A percentile compares a stretch with the other conserved stretches of the same genome.
Evolutionary conservation across 495 filamentous ascomycete species (phyloP).

Genomic region (Apodospora peruviana): DNA sequence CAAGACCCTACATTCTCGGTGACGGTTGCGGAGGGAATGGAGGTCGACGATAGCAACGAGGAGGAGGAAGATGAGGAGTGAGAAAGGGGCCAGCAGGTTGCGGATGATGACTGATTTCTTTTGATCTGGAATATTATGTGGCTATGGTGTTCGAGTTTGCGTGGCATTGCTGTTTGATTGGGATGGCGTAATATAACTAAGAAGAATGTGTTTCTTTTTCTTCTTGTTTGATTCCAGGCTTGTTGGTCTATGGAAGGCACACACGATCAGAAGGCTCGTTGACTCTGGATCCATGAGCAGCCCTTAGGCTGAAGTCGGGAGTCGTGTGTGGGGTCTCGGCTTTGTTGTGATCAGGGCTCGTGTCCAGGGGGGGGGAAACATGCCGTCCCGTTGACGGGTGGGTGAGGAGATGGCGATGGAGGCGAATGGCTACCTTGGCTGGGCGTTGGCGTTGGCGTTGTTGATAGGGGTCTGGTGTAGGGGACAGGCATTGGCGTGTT

Average conservation of each 20-base stretch:
- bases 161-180: constrained; percentile 4
- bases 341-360: constrained; percentile 14
- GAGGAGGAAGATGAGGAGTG: constrained; percentile 61
- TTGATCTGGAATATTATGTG: no score
- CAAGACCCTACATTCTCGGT: constrained; percentile 88
- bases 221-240: background rate
- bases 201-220: constrained; percentile 8
- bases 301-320: constrained; percentile 17
- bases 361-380: constrained; percentile 5
- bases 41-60: constrained; percentile 84
- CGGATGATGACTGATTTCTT: no score
- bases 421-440: no score
- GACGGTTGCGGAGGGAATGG: constrained; percentile 84
- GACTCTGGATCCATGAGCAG: no score
- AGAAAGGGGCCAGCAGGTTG: constrained; percentile 1
- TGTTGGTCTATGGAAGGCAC: no score
- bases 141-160: no score
- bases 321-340: constrained; percentile 15
- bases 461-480: no score
- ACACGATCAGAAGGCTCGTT: no score
- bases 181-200: constrained; percentile 17
- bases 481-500: no score
- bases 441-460: no score
- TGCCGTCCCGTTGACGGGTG: no score
- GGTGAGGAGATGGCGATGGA: no score